These are phyloP conservation scores for Hypholoma fasciculare DNA, from an alignment of 768 basidiomycete species.

Conservation along the genomic window DNA sequence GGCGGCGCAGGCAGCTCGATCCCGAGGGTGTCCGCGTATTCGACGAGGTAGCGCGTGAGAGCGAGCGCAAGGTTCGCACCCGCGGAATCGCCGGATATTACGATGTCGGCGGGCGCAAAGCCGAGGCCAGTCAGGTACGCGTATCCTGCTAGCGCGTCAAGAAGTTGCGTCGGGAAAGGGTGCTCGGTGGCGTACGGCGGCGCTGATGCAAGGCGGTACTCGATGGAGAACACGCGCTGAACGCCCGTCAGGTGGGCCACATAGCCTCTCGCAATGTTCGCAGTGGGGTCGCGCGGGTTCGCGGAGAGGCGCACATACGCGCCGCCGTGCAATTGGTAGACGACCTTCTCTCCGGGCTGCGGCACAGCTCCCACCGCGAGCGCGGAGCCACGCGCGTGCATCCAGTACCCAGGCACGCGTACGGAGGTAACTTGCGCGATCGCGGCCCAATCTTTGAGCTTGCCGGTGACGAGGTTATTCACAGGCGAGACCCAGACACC, in stretches of 20 bases:
- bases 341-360: constrained; percentile 51
- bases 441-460: constrained; percentile 40
- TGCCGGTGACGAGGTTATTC: constrained; percentile 42
- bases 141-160: constrained; percentile 78
- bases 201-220: constrained; percentile 67
- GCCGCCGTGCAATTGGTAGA: constrained; percentile 68
- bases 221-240: constrained; percentile 58
- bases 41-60: constrained; percentile 60
- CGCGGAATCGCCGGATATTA: constrained; percentile 74
- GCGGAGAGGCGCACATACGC: constrained; percentile 55
- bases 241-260: constrained; percentile 44
- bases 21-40: constrained; percentile 35
- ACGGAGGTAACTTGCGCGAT: constrained; percentile 38
- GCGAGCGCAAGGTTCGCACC: constrained; percentile 74
- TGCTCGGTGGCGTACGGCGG: constrained; percentile 41
- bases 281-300: constrained; percentile 50
- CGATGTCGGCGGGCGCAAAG: constrained; percentile 59
- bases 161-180: constrained; percentile 73
- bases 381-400: constrained; percentile 39
- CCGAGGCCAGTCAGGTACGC: constrained; percentile 62
- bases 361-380: constrained; percentile 38
- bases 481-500: constrained; percentile 51
- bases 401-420: constrained; percentile 60
- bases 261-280: constrained; percentile 45
- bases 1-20: constrained; percentile 43